Evolutionary conservation across 2,329 filamentous ascomycete species (phyloP).

Genomic region (Sclerotinia trifoliorum): DNA sequence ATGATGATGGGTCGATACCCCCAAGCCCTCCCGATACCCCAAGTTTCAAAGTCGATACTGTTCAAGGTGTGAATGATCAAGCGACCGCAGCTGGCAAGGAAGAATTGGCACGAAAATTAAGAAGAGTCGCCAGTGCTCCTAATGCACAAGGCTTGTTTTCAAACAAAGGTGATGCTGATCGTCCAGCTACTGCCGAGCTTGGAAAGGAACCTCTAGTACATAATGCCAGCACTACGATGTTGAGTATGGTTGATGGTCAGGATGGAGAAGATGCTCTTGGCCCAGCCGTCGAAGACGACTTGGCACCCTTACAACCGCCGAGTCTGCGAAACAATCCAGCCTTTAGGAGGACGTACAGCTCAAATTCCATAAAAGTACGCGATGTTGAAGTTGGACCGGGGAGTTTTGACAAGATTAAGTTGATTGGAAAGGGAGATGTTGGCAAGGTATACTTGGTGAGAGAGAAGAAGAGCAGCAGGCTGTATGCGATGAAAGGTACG

Average conservation of each 20-base stretch:
- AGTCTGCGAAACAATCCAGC: slow-evolving; percentile 68
- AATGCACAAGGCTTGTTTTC: slow-evolving; percentile 92
- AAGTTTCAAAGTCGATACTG: slow-evolving; percentile 68
- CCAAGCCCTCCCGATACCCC: slow-evolving; percentile 92
- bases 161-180: slow-evolving; percentile 58
- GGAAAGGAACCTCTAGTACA: slow-evolving; percentile 75
- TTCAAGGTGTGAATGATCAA: slow-evolving; percentile 61
- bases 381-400: slow-evolving; percentile 93
- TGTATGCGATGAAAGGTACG: slow-evolving; percentile 98
- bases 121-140: slow-evolving; percentile 91
- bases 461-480: slow-evolving; percentile 92
- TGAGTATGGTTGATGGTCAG: slow-evolving; percentile 50
- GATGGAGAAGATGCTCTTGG: slow-evolving; percentile 40
- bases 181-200: slow-evolving; percentile 81
- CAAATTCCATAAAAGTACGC: slow-evolving; percentile 97
- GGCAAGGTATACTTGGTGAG: slow-evolving; percentile 97
- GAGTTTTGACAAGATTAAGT: slow-evolving; percentile 99
- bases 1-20: slow-evolving; percentile 90
- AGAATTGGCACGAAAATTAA: slow-evolving; percentile 86
- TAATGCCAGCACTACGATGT: slow-evolving; percentile 50
- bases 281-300: slow-evolving; percentile 49
- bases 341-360: slow-evolving; percentile 95
- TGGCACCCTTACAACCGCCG: slow-evolving; percentile 63
- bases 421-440: slow-evolving; percentile 98
- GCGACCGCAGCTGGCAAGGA: slow-evolving; percentile 80